These are phyloP conservation scores for Pichia paraexigua DNA, from an alignment of 805 yeast genomes.

Conservation along the genomic window DNA sequence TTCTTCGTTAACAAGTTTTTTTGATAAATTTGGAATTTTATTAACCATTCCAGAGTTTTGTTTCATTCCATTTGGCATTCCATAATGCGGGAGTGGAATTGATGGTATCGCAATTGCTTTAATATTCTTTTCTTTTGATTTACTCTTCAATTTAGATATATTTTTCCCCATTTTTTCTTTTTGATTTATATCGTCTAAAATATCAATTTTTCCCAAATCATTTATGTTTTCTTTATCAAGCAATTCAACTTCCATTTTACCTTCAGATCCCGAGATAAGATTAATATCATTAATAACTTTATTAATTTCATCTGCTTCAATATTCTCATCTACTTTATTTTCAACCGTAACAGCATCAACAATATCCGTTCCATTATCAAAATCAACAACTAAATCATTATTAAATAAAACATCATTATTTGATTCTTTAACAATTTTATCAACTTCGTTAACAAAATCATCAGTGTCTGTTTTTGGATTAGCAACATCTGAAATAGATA, in stretches of 20 bases:
- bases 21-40: neutral
- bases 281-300: neutral
- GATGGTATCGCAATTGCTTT: slow-evolving; percentile 12
- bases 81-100: slow-evolving; percentile 26
- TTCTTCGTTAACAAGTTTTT: neutral
- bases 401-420: neutral
- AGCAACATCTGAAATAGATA: neutral
- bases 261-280: neutral
- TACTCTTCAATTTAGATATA: slow-evolving; percentile 2
- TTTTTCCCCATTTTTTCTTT: neutral
- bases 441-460: neutral
- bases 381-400: neutral
- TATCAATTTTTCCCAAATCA: neutral
- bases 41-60: slow-evolving; percentile 2
- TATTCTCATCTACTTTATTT: no score
- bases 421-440: neutral
- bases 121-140: neutral
- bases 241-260: neutral
- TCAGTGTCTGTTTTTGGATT: neutral
- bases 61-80: slow-evolving; percentile 19
- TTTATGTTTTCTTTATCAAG: neutral
- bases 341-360: neutral
- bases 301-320: neutral
- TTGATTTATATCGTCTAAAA: neutral
- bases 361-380: neutral